Evolutionary conservation across 805 yeast genomes (phyloP).

Genomic region (Myxozyma monticola): DNA sequence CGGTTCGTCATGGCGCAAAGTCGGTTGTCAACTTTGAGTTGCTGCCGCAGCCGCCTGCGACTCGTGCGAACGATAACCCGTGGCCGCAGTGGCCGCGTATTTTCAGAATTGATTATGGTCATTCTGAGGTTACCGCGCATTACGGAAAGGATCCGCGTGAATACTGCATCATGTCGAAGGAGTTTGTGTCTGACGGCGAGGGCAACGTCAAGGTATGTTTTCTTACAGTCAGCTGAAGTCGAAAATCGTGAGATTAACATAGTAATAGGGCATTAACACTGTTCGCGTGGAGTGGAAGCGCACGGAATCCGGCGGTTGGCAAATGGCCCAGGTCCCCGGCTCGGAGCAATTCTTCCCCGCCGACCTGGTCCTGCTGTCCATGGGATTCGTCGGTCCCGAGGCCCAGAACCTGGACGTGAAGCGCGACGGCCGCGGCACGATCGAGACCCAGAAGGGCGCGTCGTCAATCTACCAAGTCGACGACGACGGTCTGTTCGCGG

Average conservation of each 20-base stretch:
- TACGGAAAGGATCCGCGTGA: constrained; percentile 98
- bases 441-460: constrained; percentile 55
- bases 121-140: constrained; percentile 89
- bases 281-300: constrained; percentile 98
- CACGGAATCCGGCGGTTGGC: constrained; percentile 96
- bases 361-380: constrained; percentile 86
- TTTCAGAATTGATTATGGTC: constrained; percentile 97
- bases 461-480: constrained; percentile 67
- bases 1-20: constrained; percentile 95
- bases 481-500: constrained; percentile 74
- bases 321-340: constrained; percentile 96
- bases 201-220: constrained; percentile 70
- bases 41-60: constrained; percentile 85
- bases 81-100: constrained; percentile 99
- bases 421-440: constrained; percentile 83
- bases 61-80: constrained; percentile 91
- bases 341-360: constrained; percentile 94
- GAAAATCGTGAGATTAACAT: background rate
- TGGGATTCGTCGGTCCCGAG: constrained; percentile 98
- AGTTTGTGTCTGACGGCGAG: constrained; percentile 90
- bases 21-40: constrained; percentile 92
- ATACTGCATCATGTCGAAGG: constrained; percentile 91
- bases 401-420: constrained; percentile 64
- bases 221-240: background rate
- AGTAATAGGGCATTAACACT: constrained; percentile 74